Percentiles rank a stretch among this genome's conserved stretches.
These are phyloP conservation scores for Fraxinus paxiana DNA, from an alignment of 305 asterid species.

Conservation along the genomic window DNA sequence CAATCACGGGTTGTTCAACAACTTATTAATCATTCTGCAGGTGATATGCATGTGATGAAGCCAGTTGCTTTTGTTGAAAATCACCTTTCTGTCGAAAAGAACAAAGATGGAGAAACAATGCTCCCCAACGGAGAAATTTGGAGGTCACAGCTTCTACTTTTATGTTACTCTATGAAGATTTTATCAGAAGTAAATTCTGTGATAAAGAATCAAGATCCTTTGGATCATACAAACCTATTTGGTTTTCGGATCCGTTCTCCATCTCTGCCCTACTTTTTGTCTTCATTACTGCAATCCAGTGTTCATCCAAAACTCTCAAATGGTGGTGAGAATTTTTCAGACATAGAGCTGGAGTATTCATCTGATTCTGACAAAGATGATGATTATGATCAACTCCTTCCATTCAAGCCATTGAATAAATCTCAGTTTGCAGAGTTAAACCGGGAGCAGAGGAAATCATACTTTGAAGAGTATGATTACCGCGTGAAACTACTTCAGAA, in stretches of 20 bases:
- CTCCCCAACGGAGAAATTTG: conserved; percentile 44
- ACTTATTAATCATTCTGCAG: conserved; percentile 40
- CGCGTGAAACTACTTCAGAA: conserved; percentile 29
- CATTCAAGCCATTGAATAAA: conserved; percentile 30
- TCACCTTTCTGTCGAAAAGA: conserved; percentile 23
- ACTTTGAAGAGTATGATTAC: conserved; percentile 32
- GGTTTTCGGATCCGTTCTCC: conserved; percentile 26
- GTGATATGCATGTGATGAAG: conserved; percentile 25
- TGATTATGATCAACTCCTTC: conserved; percentile 33
- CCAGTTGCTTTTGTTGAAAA: conserved; percentile 63
- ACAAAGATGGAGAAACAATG: conserved; percentile 27
- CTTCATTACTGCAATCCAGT: conserved; percentile 40
- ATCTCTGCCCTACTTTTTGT: conserved; percentile 27
- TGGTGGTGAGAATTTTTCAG: conserved; percentile 27
- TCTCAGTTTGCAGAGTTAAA: conserved; percentile 26
- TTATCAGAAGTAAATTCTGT: conserved; percentile 45
- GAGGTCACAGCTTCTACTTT: conserved; percentile 52
- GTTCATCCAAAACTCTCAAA: conserved; percentile 32
- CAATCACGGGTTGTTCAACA: conserved; percentile 37
- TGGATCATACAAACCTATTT: conserved; percentile 21
- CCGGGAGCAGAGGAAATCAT: conserved; percentile 32
- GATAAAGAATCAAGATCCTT: conserved; percentile 19
- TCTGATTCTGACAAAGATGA: conserved; percentile 26
- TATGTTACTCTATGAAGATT: conserved; percentile 63
- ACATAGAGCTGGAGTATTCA: conserved; percentile 28